phyloP scores from a whole-genome alignment of 768 basidiomycete species.

The Suillus fuscotomentosus region DNA sequence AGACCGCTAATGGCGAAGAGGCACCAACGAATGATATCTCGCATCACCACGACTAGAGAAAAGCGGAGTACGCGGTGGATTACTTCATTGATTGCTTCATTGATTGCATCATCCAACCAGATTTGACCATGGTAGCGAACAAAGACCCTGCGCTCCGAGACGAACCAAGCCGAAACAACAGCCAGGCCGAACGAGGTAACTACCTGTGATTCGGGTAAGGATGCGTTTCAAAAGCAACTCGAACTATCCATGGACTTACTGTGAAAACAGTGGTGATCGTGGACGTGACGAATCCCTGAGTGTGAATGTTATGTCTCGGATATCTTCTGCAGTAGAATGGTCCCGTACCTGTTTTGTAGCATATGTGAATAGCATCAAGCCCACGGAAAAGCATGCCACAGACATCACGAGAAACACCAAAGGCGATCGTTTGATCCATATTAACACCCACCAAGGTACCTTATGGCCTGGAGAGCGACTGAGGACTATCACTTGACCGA shows the following conservation, averaged over 20 bases:
- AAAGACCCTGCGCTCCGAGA: constrained; percentile 50
- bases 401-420: constrained; percentile 82
- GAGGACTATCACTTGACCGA: constrained; percentile 18
- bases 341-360: constrained; percentile 63
- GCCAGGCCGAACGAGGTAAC: constrained; percentile 41
- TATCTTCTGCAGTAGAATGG: constrained; percentile 11
- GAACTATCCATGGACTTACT: constrained; percentile 17
- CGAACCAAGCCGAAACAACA: constrained; percentile 55
- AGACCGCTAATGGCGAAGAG: constrained; percentile 18
- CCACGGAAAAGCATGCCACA: constrained; percentile 79
- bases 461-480: constrained; percentile 55
- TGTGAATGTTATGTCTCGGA: constrained; percentile 4
- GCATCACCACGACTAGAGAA: constrained; percentile 16
- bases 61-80: constrained; percentile 23
- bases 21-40: constrained; percentile 22
- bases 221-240: background rate
- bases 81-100: constrained; percentile 31
- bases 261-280: constrained; percentile 80
- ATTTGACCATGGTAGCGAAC: constrained; percentile 46
- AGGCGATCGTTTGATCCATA: constrained; percentile 85
- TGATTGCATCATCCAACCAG: constrained; percentile 49
- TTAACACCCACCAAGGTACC: constrained; percentile 60
- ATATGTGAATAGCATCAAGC: constrained; percentile 75
- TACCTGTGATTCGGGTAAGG: constrained; percentile 20
- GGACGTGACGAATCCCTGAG: constrained; percentile 57